Percentiles rank a stretch among this genome's conserved stretches.
phyloP scores from a whole-genome alignment of 106 monocot species.

The Acorus calamus region DNA sequence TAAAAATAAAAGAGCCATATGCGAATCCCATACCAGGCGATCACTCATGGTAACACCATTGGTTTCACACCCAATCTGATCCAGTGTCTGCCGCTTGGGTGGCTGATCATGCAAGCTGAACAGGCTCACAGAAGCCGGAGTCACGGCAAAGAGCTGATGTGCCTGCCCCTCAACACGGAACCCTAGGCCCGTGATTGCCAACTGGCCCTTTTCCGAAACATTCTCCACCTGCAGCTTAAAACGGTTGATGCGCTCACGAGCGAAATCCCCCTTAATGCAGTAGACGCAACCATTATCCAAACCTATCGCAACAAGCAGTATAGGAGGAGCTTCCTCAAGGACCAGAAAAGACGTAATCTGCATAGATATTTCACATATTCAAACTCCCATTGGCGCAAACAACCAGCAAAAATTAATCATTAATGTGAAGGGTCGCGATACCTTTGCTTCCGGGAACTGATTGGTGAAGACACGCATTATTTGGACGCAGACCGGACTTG shows the following conservation, averaged over 20 bases:
- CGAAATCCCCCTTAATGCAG: slow-evolving; percentile 95
- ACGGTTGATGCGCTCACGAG: slow-evolving; percentile 89
- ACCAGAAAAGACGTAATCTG: slow-evolving; percentile 95
- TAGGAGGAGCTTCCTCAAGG: slow-evolving; percentile 92
- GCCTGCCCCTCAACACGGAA: slow-evolving; percentile 72
- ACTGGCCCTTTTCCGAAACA: slow-evolving; percentile 23
- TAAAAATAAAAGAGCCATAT: background rate
- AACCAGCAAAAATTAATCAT: no score
- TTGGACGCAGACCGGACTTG: slow-evolving; percentile 74
- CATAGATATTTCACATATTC: background rate
- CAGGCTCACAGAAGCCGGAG: slow-evolving; percentile 61
- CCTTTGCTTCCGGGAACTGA: slow-evolving; percentile 85
- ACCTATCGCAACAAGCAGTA: slow-evolving; percentile 70
- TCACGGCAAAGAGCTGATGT: slow-evolving; percentile 81
- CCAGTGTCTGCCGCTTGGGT: slow-evolving; percentile 70
- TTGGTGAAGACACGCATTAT: slow-evolving; percentile 80
- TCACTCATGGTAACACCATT: slow-evolving; percentile 90
- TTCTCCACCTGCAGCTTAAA: slow-evolving; percentile 66
- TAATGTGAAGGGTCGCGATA: slow-evolving; percentile 1
- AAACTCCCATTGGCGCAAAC: no score
- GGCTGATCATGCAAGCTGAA: slow-evolving; percentile 78
- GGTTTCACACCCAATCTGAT: slow-evolving; percentile 73
- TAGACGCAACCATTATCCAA: slow-evolving; percentile 83
- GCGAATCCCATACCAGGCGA: slow-evolving; percentile 42
- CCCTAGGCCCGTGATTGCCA: slow-evolving; percentile 63